Evolutionary conservation across 2,329 filamentous ascomycete species (phyloP), one percentile per base, ranked within the genome.

Genomic region (Aspergillus niger): DNA sequence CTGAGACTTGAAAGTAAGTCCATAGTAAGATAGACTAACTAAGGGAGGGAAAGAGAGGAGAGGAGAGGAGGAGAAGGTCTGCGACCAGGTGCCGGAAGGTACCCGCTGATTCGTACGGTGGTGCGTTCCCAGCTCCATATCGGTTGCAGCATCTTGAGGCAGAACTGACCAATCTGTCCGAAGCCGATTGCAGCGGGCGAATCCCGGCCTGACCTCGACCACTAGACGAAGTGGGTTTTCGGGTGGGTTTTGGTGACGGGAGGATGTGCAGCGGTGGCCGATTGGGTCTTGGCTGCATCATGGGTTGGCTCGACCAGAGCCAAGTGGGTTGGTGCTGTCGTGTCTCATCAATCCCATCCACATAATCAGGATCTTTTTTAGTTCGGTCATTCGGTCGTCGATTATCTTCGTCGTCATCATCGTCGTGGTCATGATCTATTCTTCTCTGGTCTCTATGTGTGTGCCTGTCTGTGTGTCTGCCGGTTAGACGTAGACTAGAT

Each of bases 191-290:
- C 52, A 60, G 59, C 53, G 57, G 61, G 15, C 52, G 38, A 61
- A 63, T 58, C 63, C 57, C 58, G 58, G 57, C 57, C 57, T 61
- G 61, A 55, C 61, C 63, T 67, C 58, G 62, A 66, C 60, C 60
- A 59, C 57, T 30, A 48, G 54, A 48, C 44, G 39, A 59, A 57
- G 64, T 67, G 65, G 65, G 55, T 52, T 62, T 47, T 47, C 13
- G 36, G 28, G 63, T 60, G 59, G 61, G 57, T 13, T 59, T 61
- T 58, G 50, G 47, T 58, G 60, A 60, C 64, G 62, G 64, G 63
- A 64, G 52, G 62, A 63, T 64, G 60, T 64, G 63, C 54, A 58
- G 44, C 55, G 41, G 56, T 38, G 51, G 54, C 51, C 53, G 62
- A 58, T 63, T 65, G 44, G 58, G 41, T 57, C 55, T 58, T 59